These are phyloP conservation scores for Globisporangium megalacanthum DNA, from an alignment of 352 stramenopile genomes.

Conservation along the genomic window DNA sequence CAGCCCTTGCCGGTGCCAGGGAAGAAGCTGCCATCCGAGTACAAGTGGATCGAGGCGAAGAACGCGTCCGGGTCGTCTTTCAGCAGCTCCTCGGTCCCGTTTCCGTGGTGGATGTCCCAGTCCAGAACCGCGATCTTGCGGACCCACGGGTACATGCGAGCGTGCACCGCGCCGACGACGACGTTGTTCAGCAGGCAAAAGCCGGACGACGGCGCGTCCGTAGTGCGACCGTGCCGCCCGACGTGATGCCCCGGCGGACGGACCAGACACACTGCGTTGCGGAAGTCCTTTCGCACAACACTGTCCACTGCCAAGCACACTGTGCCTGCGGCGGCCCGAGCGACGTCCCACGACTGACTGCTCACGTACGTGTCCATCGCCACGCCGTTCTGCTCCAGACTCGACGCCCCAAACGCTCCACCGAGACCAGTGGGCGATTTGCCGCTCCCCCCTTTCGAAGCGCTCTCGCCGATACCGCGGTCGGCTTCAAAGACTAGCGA, in stretches of 20 bases:
- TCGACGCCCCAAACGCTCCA: slow-evolving; percentile 67
- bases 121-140: slow-evolving; percentile 95
- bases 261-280: slow-evolving; percentile 83
- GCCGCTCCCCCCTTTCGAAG: slow-evolving; percentile 25
- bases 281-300: slow-evolving; percentile 72
- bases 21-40: slow-evolving; percentile 72
- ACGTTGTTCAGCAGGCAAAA: slow-evolving; percentile 99
- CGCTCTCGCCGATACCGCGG: slow-evolving; percentile 47
- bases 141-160: slow-evolving; percentile 88
- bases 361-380: slow-evolving; percentile 85
- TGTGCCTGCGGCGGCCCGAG: slow-evolving; percentile 67
- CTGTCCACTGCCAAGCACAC: slow-evolving; percentile 79
- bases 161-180: slow-evolving; percentile 97
- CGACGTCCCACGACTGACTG: slow-evolving; percentile 81
- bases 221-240: slow-evolving; percentile 63
- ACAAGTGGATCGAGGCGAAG: slow-evolving; percentile 81
- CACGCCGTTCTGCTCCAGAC: slow-evolving; percentile 53
- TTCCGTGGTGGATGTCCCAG: slow-evolving; percentile 99
- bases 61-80: slow-evolving; percentile 77
- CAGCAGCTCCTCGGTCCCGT: slow-evolving; percentile 94
- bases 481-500: slow-evolving; percentile 80
- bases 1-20: slow-evolving; percentile 66
- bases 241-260: slow-evolving; percentile 93
- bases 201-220: slow-evolving; percentile 77
- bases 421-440: slow-evolving; percentile 42